Evolutionary conservation across 768 basidiomycete species (phyloP).

Genomic region (Mycena capillaripes): DNA sequence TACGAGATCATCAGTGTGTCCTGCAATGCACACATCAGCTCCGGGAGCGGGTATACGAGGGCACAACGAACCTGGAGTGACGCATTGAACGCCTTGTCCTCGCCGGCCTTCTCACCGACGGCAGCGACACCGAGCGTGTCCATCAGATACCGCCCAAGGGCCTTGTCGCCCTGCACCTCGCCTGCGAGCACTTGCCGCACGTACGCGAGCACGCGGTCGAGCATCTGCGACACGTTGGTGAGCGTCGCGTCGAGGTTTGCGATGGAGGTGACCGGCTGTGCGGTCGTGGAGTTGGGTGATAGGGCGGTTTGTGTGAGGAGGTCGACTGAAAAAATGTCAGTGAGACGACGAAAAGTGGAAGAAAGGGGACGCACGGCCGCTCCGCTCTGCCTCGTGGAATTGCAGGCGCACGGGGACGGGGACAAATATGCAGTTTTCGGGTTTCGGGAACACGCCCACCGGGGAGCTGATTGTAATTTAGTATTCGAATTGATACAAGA

Average conservation of each 20-base stretch:
- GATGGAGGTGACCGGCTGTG: slow-evolving; percentile 77
- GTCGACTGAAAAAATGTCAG: slow-evolving; percentile 69
- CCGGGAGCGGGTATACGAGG: slow-evolving; percentile 5
- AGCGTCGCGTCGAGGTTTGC: slow-evolving; percentile 84
- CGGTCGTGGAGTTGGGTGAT: slow-evolving; percentile 59
- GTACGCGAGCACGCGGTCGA: slow-evolving; percentile 89
- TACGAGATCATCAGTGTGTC: slow-evolving; percentile 97
- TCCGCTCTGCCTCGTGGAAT: slow-evolving; percentile 87
- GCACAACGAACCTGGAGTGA: slow-evolving; percentile 71
- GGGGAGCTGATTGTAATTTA: slow-evolving; percentile 71
- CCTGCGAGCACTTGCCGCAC: slow-evolving; percentile 86
- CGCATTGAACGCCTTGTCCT: slow-evolving; percentile 75
- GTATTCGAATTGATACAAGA: slow-evolving; percentile 17
- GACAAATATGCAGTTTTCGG: slow-evolving; percentile 95
- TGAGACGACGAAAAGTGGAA: neutral
- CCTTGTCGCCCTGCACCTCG: slow-evolving; percentile 83
- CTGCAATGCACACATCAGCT: slow-evolving; percentile 54
- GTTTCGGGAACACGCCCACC: slow-evolving; percentile 89
- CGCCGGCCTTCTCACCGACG: slow-evolving; percentile 76
- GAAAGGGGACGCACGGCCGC: slow-evolving; percentile 73
- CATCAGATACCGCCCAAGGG: slow-evolving; percentile 92
- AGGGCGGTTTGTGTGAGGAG: slow-evolving; percentile 70
- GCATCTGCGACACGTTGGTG: slow-evolving; percentile 76
- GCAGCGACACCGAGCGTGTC: slow-evolving; percentile 84
- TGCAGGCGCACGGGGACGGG: slow-evolving; percentile 91